Conservation (phyloP, 2,329 filamentous ascomycete species). For the Aspergillus sp. region DNA sequence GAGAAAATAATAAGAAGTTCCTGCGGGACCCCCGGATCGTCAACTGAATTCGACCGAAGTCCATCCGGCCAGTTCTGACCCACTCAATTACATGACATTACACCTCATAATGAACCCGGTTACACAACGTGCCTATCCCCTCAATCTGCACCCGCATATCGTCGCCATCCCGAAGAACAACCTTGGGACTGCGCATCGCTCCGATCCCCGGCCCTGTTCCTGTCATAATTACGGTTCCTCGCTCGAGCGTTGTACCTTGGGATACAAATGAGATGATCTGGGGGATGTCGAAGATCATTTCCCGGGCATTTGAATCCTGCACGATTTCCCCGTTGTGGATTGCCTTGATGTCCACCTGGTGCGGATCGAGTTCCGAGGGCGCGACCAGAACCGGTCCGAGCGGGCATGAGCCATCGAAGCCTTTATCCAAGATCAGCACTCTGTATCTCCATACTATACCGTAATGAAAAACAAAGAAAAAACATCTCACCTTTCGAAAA, state of each 20-base stretch:
- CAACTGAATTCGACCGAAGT: not conserved
- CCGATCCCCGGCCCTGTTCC: constrained; percentile 42
- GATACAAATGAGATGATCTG: constrained; percentile 33
- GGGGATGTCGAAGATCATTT: constrained; percentile 37
- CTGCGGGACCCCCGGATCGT: no score
- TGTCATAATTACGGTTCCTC: constrained; percentile 36
- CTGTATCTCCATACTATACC: not conserved
- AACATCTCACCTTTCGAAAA: constrained; percentile 33
- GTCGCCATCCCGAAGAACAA: constrained; percentile 33
- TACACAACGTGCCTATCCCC: constrained; percentile 32
- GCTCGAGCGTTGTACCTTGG: constrained; percentile 34
- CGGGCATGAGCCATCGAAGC: constrained; percentile 31
- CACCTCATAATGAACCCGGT: constrained; percentile 36
- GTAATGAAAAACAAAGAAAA: no score
- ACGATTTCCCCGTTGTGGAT: constrained; percentile 31
- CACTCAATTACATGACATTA: constrained; percentile 5
- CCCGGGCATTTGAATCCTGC: constrained; percentile 33
- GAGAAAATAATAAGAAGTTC: no score
- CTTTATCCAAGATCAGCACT: constrained; percentile 4
- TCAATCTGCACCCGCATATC: constrained; percentile 37
- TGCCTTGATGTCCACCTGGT: constrained; percentile 27
- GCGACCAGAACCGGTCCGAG: constrained; percentile 36
- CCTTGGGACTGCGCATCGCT: constrained; percentile 35
- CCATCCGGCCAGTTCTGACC: not conserved
- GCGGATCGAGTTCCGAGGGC: constrained; percentile 26